Conservation (phyloP, 768 basidiomycete genomes). For the Lyophyllum decastes region DNA sequence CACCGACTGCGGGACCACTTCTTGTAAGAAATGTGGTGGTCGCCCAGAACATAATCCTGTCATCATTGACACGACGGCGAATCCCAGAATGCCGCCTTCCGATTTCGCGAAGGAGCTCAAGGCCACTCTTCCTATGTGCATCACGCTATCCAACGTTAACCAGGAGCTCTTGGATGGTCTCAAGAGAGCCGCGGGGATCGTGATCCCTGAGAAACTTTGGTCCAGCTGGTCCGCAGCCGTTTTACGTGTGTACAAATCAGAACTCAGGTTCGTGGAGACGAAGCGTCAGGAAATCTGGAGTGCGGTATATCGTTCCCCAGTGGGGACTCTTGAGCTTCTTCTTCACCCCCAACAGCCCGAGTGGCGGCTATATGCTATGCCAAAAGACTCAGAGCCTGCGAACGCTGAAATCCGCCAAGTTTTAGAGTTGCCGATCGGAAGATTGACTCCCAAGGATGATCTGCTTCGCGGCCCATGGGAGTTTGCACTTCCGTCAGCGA, state of each 20-base stretch:
- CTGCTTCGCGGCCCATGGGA: constrained; percentile 80
- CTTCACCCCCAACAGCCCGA: constrained; percentile 78
- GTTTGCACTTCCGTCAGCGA: constrained; percentile 68
- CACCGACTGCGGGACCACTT: constrained; percentile 72
- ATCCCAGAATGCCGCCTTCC: constrained; percentile 69
- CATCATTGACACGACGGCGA: constrained; percentile 48
- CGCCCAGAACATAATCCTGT: constrained; percentile 84
- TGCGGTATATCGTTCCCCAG: constrained; percentile 71
- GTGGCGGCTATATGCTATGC: constrained; percentile 82
- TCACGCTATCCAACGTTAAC: constrained; percentile 56
- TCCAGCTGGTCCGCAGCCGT: constrained; percentile 68
- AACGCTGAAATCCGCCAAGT: constrained; percentile 79
- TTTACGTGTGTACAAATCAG: constrained; percentile 52
- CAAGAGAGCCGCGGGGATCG: constrained; percentile 35
- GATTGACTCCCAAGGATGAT: constrained; percentile 56
- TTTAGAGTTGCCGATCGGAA: constrained; percentile 75
- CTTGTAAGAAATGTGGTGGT: constrained; percentile 86
- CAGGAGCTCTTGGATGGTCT: constrained; percentile 53
- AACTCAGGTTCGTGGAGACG: constrained; percentile 81
- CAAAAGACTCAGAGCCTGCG: constrained; percentile 66
- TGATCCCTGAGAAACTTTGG: constrained; percentile 64
- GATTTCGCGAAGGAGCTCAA: constrained; percentile 79
- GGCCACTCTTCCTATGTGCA: constrained; percentile 83
- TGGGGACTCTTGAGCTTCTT: constrained; percentile 72
- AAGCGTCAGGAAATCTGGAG: constrained; percentile 91